Evolutionary conservation across 305 asterid genomes (phyloP).

Genomic region (Fraxinus paxiana): DNA sequence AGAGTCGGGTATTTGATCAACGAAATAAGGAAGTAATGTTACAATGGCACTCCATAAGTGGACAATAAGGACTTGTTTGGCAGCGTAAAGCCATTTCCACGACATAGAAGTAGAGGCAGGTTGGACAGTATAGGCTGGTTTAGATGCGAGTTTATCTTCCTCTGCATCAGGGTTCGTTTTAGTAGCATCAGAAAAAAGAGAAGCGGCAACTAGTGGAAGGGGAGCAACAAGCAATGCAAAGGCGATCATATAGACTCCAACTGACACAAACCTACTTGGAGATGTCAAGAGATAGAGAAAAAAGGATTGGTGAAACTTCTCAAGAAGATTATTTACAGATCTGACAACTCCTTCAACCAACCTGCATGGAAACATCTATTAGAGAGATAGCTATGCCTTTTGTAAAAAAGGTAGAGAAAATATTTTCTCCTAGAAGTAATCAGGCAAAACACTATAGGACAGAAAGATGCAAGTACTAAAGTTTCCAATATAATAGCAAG

Average conservation of each 20-base stretch:
- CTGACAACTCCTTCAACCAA: slow-evolving; percentile 81
- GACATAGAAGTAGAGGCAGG: slow-evolving; percentile 41
- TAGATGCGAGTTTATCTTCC: slow-evolving; percentile 27
- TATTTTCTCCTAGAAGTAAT: not conserved
- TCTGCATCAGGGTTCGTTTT: slow-evolving; percentile 17
- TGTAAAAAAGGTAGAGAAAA: not conserved
- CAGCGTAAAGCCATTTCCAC: slow-evolving; percentile 86
- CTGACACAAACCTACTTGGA: slow-evolving; percentile 74
- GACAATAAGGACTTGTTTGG: slow-evolving; percentile 56
- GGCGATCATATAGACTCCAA: slow-evolving; percentile 92
- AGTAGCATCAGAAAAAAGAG: slow-evolving; percentile 60
- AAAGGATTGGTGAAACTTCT: slow-evolving; percentile 95
- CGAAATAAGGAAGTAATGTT: slow-evolving; percentile 59
- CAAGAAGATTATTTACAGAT: slow-evolving; percentile 88
- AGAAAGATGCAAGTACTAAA: slow-evolving; percentile 1
- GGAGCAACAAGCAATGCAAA: slow-evolving; percentile 81
- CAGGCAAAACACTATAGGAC: slow-evolving; percentile 5
- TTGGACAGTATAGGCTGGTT: slow-evolving; percentile 28
- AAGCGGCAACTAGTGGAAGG: slow-evolving; percentile 83
- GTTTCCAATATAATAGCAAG: not conserved
- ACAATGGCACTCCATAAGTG: slow-evolving; percentile 78
- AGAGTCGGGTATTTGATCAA: slow-evolving; percentile 41
- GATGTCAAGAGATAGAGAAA: slow-evolving; percentile 83
- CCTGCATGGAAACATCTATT: slow-evolving; percentile 41
- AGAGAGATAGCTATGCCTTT: not conserved